Base-by-base conservation (phyloP, 257 asterid genomes). In the Solanum sparsipilum region DNA sequence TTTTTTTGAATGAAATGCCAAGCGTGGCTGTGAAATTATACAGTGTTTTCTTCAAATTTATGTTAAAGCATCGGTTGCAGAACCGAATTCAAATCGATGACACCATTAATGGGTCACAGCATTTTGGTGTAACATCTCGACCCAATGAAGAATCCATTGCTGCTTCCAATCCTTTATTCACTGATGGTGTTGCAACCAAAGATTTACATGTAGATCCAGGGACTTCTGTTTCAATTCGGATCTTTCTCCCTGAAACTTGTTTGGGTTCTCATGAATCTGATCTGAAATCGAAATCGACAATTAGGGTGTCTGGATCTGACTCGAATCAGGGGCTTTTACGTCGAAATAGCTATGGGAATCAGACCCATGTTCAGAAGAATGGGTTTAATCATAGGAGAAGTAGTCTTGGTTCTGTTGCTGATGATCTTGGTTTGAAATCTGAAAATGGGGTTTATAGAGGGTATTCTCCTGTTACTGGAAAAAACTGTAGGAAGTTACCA, bases 111-210 rank as follows among this genome's bases (percentile, higher is more conserved):
- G 78, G 68, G 60, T 83, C 97, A 25, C 72, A n/a, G 72, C 72
- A 65, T 7, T 96, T 94, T 63, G 98, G 98, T 6, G 96, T 97
- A 68, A 97, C 99, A n/a, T 97, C 98, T 2, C 94, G 99, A 35
- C 98, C 98, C 34, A 91, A 92, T 23, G 98, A 97, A 89, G 98
- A 95, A 85, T 90, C 96, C 34, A 74, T 92, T 27, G 94, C 93
- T 9, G 92, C 98, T 20, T 89, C 98, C 13, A 97, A 93, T 86
- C 99, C 98, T 58, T 87, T 94, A 10, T 97, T 96, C 92, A 89
- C 95, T 88, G 98, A 97, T 60, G 98, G 98, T 39, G 99, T 97
- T 56, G 98, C 98, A 73, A 95, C 99, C 12, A 97, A 97, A 84
- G 98, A 97, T 56, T 90, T 96, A 31, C 98, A 97, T 81, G 93